Conservation (phyloP, 345 rosid genomes). For the Lumnitzera littorea region DNA sequence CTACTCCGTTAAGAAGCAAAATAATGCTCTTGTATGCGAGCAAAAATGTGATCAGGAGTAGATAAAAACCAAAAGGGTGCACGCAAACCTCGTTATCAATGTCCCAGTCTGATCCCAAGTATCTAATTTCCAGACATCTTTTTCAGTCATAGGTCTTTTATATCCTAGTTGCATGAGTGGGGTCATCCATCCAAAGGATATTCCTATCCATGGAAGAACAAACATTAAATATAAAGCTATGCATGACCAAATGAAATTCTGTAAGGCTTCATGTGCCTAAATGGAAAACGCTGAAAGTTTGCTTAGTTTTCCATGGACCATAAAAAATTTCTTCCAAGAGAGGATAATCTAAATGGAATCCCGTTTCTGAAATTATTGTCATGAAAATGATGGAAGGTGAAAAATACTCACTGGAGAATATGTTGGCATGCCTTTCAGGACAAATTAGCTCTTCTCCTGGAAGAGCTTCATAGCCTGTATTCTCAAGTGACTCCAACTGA, state of each 20-base stretch:
- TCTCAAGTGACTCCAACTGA: conserved; percentile 34
- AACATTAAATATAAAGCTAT: too few species aligned
- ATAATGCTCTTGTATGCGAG: neutral
- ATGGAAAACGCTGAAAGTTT: conserved; percentile 4
- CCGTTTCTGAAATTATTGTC: too few species aligned
- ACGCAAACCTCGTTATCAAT: conserved; percentile 48
- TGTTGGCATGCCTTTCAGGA: conserved; percentile 65
- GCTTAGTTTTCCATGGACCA: neutral
- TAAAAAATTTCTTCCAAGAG: too few species aligned
- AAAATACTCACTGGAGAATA: conserved; percentile 73
- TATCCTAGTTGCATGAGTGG: conserved; percentile 85
- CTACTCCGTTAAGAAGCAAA: too few species aligned
- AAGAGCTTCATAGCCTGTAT: conserved; percentile 69
- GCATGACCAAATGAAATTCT: too few species aligned
- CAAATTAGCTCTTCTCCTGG: conserved; percentile 65
- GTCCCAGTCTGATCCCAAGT: conserved; percentile 86
- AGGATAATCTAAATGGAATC: neutral
- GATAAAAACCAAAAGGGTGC: conserved; percentile 8
- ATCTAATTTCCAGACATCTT: conserved; percentile 93
- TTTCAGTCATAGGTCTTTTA: conserved; percentile 80
- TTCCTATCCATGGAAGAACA: conserved; percentile 28
- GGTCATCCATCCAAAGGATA: conserved; percentile 78
- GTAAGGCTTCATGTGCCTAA: too few species aligned
- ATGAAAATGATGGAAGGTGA: neutral
- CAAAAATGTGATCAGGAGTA: conserved; percentile 3